Percentiles rank a stretch among this genome's conserved stretches.
These are phyloP conservation scores for Phytophthora cryptogea DNA, from an alignment of 352 stramenopile genomes.

Conservation along the genomic window DNA sequence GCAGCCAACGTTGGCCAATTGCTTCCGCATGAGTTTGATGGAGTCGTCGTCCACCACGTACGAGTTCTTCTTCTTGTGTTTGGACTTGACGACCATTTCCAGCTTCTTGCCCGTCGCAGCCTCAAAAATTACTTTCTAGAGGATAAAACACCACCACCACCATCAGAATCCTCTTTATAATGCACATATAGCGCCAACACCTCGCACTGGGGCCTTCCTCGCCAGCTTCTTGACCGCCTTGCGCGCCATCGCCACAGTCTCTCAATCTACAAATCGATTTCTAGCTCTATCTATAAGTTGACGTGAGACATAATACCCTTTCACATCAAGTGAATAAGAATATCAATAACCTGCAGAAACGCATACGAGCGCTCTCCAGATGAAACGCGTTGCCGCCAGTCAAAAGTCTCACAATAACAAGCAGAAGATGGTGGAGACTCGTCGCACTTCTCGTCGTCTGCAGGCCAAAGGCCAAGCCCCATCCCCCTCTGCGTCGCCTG, in stretches of 20 bases:
- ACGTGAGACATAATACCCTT: no score
- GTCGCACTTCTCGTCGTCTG: constrained; percentile 60
- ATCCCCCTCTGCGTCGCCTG: constrained; percentile 25
- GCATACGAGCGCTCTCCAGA: background rate
- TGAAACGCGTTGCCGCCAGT: constrained; percentile 10
- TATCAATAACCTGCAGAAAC: no score
- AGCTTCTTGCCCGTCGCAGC: constrained; percentile 27
- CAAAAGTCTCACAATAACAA: constrained; percentile 9
- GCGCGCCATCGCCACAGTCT: constrained; percentile 14
- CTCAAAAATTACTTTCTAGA: constrained; percentile 37
- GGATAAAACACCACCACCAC: background rate
- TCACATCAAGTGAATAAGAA: no score
- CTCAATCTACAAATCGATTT: constrained; percentile 3
- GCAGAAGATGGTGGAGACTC: constrained; percentile 63
- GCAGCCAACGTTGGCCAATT: constrained; percentile 60
- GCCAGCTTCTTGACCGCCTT: constrained; percentile 30
- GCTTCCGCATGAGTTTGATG: constrained; percentile 58
- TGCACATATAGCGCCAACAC: background rate
- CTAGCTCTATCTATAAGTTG: background rate
- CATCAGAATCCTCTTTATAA: background rate
- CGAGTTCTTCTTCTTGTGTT: constrained; percentile 43
- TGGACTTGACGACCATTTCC: constrained; percentile 20
- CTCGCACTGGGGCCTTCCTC: constrained; percentile 47
- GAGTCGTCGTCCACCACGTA: constrained; percentile 51
- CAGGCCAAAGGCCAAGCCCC: constrained; percentile 42